Percentiles rank a stretch among this genome's conserved stretches.
Evolutionary conservation across 257 asterid genomes (phyloP).

Genomic region (Ballota nigra): DNA sequence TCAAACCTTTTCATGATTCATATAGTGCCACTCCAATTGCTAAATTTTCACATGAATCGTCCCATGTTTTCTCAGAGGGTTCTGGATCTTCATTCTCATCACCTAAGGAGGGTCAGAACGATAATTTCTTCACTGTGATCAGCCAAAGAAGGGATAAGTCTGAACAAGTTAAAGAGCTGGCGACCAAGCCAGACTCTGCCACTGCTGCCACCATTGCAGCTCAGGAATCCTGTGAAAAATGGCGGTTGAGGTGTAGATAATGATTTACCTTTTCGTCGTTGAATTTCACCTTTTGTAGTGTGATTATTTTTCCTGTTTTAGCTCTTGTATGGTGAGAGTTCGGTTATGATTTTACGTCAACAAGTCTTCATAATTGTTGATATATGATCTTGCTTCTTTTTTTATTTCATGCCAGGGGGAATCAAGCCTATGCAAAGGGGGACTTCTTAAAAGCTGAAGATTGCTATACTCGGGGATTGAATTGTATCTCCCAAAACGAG

Average conservation of each 20-base stretch:
- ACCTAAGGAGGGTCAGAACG: slow-evolving; percentile 43
- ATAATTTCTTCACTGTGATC: slow-evolving; percentile 31
- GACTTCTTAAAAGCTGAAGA: slow-evolving; percentile 87
- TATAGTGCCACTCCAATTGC: slow-evolving; percentile 36
- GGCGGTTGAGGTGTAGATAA: slow-evolving; percentile 74
- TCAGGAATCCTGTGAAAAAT: slow-evolving; percentile 93
- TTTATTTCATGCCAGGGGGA: slow-evolving; percentile 66
- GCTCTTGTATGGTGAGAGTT: background rate
- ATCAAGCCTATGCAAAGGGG: slow-evolving; percentile 90
- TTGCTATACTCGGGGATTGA: slow-evolving; percentile 75
- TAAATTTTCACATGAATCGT: slow-evolving; percentile 42
- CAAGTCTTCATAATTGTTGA: slow-evolving; percentile 2
- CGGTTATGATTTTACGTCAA: background rate
- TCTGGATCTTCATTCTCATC: slow-evolving; percentile 48
- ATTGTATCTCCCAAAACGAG: slow-evolving; percentile 63
- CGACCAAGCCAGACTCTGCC: slow-evolving; percentile 38
- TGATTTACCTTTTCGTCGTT: background rate
- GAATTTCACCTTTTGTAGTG: background rate
- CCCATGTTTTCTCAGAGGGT: slow-evolving; percentile 43
- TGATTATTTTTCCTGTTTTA: slow-evolving; percentile 7
- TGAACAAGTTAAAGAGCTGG: slow-evolving; percentile 43
- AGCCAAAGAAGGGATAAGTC: slow-evolving; percentile 38
- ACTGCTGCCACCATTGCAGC: slow-evolving; percentile 58
- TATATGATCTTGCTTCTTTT: slow-evolving; percentile 29
- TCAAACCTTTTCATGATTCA: slow-evolving; percentile 43